A percentile compares a stretch with the other conserved stretches of the same genome.
Conservation (phyloP, 2,329 filamentous ascomycete species). For the Alternaria atra region DNA sequence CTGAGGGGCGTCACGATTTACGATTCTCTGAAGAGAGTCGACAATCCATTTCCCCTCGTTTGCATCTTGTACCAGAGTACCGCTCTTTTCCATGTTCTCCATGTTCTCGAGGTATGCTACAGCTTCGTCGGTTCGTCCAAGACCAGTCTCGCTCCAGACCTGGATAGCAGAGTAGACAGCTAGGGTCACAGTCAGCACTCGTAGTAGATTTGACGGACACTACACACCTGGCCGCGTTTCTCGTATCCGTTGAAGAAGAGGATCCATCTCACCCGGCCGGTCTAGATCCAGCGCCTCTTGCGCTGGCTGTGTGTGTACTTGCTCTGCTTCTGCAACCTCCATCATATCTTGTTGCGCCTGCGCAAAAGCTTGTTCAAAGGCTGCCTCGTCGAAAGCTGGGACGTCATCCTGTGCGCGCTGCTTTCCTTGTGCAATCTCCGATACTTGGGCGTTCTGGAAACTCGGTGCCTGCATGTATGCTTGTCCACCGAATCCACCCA, state of each 20-base stretch:
- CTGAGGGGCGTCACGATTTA: conserved; percentile 34
- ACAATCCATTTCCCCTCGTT: conserved; percentile 47
- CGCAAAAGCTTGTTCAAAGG: conserved; percentile 65
- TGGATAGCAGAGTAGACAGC: conserved; percentile 47
- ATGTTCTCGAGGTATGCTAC: conserved; percentile 37
- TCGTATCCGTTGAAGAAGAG: conserved; percentile 43
- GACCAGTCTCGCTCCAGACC: conserved; percentile 44
- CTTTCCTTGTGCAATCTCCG: conserved; percentile 44
- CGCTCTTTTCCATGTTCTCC: conserved; percentile 35
- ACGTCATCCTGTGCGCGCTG: conserved; percentile 46
- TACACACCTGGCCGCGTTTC: conserved; percentile 48
- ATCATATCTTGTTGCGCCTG: conserved; percentile 55
- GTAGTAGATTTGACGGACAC: conserved; percentile 18
- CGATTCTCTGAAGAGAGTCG: conserved; percentile 42
- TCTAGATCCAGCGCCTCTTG: conserved; percentile 27
- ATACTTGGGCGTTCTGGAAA: conserved; percentile 31
- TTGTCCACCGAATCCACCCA: conserved; percentile 37
- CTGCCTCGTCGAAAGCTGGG: conserved; percentile 62
- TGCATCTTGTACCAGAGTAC: conserved; percentile 38
- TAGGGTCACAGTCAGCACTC: conserved; percentile 27
- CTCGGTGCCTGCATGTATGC: conserved; percentile 36
- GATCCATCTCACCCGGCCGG: conserved; percentile 41
- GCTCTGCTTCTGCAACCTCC: conserved; percentile 29
- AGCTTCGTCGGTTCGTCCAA: conserved; percentile 38
- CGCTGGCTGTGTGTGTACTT: conserved; percentile 23